These are phyloP conservation scores for Backusella australiensis DNA, from an alignment of 192 early-diverging fungal genomes.

Conservation along the genomic window DNA sequence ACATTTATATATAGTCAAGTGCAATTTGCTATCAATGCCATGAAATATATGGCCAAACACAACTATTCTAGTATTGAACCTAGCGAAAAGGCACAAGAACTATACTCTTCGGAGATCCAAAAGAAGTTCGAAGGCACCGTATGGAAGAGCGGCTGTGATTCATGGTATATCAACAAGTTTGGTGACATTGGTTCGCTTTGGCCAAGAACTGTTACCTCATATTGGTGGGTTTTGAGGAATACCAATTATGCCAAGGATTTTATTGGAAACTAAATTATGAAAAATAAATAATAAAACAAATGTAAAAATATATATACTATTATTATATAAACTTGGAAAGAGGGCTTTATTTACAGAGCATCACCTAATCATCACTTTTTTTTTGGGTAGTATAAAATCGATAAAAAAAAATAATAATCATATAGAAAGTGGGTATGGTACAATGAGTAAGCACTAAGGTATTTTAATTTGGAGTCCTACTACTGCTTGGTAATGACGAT, in stretches of 20 bases:
- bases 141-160: slow-evolving; percentile 47
- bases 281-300: background rate
- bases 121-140: slow-evolving; percentile 40
- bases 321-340: background rate
- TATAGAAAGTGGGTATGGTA: background rate
- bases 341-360: slow-evolving; percentile 1
- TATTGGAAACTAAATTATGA: background rate
- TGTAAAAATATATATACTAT: background rate
- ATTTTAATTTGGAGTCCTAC: background rate
- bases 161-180: slow-evolving; percentile 46
- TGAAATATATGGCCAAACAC: slow-evolving; percentile 42
- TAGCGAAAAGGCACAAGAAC: slow-evolving; percentile 31
- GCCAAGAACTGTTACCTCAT: slow-evolving; percentile 24
- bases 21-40: slow-evolving; percentile 39
- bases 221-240: slow-evolving; percentile 11
- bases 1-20: slow-evolving; percentile 31
- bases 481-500: slow-evolving; percentile 5
- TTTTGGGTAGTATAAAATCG: background rate
- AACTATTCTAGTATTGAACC: slow-evolving; percentile 37
- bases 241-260: background rate
- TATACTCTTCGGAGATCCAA: slow-evolving; percentile 32
- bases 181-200: slow-evolving; percentile 35
- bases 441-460: background rate
- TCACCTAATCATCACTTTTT: background rate
- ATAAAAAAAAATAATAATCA: background rate